Base-by-base conservation (phyloP, 169 alveolate species). In the Eimeria necatrix region DNA sequence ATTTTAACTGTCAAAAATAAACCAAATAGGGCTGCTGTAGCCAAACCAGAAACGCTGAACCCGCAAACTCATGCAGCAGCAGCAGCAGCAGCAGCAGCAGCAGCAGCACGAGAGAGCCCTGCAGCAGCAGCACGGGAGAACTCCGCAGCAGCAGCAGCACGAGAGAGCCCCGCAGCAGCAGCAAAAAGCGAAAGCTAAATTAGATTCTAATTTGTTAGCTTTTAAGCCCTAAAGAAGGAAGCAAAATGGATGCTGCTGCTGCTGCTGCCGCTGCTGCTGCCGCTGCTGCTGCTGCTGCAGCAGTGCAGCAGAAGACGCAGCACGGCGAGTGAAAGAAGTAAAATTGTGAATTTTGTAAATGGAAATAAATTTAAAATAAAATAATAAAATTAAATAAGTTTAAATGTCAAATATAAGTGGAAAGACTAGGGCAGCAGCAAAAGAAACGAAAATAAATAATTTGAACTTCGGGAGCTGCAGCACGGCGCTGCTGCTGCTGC, bases 241-340 rank as follows among this genome's bases (percentile, higher is more conserved):
- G 8, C 9, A 10, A 8, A 14, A 9, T 10, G 9, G 41, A 64
- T 20, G 9, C 41, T n/a, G 76, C 76, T 10, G 26, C 76, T 10
- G 76, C 76, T 10, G 26, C 76, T 10, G 76, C 76, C 5, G 76
- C 20, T 9, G 64, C 64, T 9, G 64, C 64, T 14, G 64, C 64
- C 8, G 64, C 20, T 14, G 14, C 20, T 14, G 14, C 20, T 8
- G 64, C 14, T 56, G 14, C 14, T 56, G 8, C 76, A 64, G 26
- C 76, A 64, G 76, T 24, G 76, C 41, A 64, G 76, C 78, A 68
- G 78, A 22, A 12, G 78, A 68, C 6, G 41, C 53, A 9, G 84
- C n/a, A n/a, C 14, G n/a, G 4, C 7, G 56, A 73, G 4, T 5
- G n/a, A n/a, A n/a, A n/a, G n/a, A n/a, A n/a, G n/a, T n/a, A n/a